These are phyloP conservation scores for Hericium coralloides DNA, from an alignment of 768 basidiomycete genomes.

Conservation along the genomic window DNA sequence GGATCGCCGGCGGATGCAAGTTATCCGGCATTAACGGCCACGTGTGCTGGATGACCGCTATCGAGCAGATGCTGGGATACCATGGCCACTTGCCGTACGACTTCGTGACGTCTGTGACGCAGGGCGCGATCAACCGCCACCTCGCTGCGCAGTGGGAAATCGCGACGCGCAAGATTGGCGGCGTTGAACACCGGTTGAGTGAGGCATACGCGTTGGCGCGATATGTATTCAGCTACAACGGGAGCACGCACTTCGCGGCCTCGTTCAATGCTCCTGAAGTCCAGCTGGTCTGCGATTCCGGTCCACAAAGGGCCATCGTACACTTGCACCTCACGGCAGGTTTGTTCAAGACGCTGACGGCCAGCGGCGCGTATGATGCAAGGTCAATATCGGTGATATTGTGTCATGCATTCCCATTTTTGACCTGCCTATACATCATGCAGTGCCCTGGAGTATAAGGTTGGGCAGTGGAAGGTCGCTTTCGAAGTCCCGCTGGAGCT, in stretches of 20 bases:
- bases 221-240: background rate
- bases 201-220: background rate
- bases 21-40: background rate
- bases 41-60: background rate
- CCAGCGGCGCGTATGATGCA: background rate
- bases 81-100: background rate
- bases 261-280: background rate
- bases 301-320: background rate
- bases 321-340: background rate
- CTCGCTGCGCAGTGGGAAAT: background rate
- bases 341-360: background rate
- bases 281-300: background rate
- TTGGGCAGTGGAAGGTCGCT: slow-evolving; percentile 20
- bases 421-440: too few species aligned
- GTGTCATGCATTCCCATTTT: too few species aligned
- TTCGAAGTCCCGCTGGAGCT: slow-evolving; percentile 22
- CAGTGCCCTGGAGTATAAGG: slow-evolving; percentile 5
- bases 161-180: background rate
- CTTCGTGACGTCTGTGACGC: background rate
- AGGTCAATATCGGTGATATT: background rate
- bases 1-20: background rate
- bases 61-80: background rate
- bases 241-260: background rate
- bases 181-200: background rate
- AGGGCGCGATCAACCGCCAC: background rate